Conservation (phyloP, 495 filamentous ascomycete genomes). For the Parachaetomium inaequale region DNA sequence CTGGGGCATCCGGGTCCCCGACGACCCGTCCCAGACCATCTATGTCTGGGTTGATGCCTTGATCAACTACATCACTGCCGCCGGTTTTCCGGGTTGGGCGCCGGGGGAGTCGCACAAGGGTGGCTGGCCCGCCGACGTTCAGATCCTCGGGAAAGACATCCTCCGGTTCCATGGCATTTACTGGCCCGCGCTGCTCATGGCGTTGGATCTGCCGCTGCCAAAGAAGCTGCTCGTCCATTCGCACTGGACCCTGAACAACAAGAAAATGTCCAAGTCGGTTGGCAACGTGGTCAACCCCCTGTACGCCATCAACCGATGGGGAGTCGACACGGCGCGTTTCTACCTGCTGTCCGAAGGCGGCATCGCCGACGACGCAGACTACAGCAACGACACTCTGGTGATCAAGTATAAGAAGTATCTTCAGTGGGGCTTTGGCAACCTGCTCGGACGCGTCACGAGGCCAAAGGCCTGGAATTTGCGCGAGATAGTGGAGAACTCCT, state of each 20-base stretch:
- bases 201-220: conserved; percentile 77
- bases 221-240: conserved; percentile 80
- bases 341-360: conserved; percentile 78
- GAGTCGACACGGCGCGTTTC: conserved; percentile 80
- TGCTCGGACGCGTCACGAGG: conserved; percentile 64
- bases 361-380: conserved; percentile 72
- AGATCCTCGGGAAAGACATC: conserved; percentile 96
- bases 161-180: conserved; percentile 94
- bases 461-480: conserved; percentile 63
- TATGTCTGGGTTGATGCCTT: conserved; percentile 98
- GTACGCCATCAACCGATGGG: conserved; percentile 85
- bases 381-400: conserved; percentile 72
- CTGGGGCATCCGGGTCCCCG: conserved; percentile 90
- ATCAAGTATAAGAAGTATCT: conserved; percentile 74
- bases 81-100: conserved; percentile 73
- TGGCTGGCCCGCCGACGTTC: conserved; percentile 88
- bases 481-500: conserved; percentile 41
- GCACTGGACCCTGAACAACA: conserved; percentile 86
- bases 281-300: conserved; percentile 96
- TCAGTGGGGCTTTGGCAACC: conserved; percentile 72
- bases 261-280: conserved; percentile 93
- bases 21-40: conserved; percentile 81
- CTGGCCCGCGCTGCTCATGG: conserved; percentile 95
- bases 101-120: conserved; percentile 53
- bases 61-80: conserved; percentile 85